Conservation (phyloP, 2,329 filamentous ascomycete genomes). For the Pleoardoris graminearum region DNA sequence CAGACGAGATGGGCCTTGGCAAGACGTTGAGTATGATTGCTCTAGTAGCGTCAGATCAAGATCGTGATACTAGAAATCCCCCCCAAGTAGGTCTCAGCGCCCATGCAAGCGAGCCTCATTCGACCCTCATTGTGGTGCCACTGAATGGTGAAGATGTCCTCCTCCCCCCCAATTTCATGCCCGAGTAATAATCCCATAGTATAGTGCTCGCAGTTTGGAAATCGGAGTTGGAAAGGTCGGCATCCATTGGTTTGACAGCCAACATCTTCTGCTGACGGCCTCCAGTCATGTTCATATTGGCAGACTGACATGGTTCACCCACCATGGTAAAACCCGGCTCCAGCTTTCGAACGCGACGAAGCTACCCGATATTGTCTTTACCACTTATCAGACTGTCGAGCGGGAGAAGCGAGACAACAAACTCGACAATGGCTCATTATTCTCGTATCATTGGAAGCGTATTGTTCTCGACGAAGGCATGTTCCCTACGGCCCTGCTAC, state of each 20-base stretch:
- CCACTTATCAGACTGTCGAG: slow-evolving; percentile 21
- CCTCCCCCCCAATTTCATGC: too few species aligned
- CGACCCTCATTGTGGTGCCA: too few species aligned
- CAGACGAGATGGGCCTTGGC: slow-evolving; percentile 25
- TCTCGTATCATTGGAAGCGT: slow-evolving; percentile 44
- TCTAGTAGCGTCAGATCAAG: slow-evolving; percentile 12
- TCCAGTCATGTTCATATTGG: not conserved
- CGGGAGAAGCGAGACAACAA: slow-evolving; percentile 13
- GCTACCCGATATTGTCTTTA: slow-evolving; percentile 14
- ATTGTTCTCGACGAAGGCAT: slow-evolving; percentile 54
- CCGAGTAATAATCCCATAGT: too few species aligned
- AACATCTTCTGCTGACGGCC: too few species aligned
- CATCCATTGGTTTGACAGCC: too few species aligned
- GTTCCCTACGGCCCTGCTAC: too few species aligned
- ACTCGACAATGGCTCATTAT: slow-evolving; percentile 5
- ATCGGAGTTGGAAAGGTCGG: too few species aligned
- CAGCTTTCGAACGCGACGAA: not conserved
- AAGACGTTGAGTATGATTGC: slow-evolving; percentile 25
- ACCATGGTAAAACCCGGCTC: not conserved
- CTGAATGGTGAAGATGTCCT: too few species aligned
- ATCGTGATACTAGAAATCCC: too few species aligned
- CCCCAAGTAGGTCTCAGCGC: not conserved
- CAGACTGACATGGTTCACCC: not conserved
- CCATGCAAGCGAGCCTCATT: too few species aligned
- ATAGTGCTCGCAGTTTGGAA: too few species aligned